Evolutionary conservation across 192 early-diverging fungal genomes (phyloP), one percentile per base, ranked within the genome.

Genomic region (Cetraspora pellucida): DNA sequence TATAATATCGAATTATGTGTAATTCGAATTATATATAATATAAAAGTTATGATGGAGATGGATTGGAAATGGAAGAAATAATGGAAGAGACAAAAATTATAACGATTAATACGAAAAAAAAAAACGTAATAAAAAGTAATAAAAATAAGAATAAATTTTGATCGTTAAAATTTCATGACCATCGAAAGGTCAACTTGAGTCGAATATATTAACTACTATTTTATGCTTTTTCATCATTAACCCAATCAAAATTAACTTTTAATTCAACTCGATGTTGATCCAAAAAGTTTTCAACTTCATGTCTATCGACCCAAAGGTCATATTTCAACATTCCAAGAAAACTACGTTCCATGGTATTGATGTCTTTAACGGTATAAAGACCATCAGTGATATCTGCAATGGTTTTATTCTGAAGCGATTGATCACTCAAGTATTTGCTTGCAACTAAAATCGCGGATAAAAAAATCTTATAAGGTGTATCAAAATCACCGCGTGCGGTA

Each of bases 391-490:
- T 85, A 31, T 81, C 78, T 2, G 78, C 76, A 43, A 85, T 81
- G 30, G 50, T 67, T 55, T 80, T 81, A n/a, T 82, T 82, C 44
- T 76, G 71, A 25, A 86, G 80, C 17, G 82, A 77, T 14, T 77
- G 77, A 77, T 90, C 88, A n/a, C 77, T 81, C 49, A 85, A 49
- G 83, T 88, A 91, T 82, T 93, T 93, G 65, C 86, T 86, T 5
- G 91, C 90, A 10, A 90, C 84, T 59, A 93, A 80, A 66, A 93
- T 81, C 17, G 92, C 86, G 0, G 89, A 89, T 68, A 93, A 72
- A 69, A 93, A 92, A 30, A 93, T 87, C 58, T 88, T 84, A 74
- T 91, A 92, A 27, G 92, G 92, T 14, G 92, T 92, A 75, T 91
- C 92, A 13, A 84, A 81, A 60, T 89, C 88, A 4, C 90, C 91